Evolutionary conservation across 139 green algal species (phyloP).

Genomic region (Picochlorum sp.): DNA sequence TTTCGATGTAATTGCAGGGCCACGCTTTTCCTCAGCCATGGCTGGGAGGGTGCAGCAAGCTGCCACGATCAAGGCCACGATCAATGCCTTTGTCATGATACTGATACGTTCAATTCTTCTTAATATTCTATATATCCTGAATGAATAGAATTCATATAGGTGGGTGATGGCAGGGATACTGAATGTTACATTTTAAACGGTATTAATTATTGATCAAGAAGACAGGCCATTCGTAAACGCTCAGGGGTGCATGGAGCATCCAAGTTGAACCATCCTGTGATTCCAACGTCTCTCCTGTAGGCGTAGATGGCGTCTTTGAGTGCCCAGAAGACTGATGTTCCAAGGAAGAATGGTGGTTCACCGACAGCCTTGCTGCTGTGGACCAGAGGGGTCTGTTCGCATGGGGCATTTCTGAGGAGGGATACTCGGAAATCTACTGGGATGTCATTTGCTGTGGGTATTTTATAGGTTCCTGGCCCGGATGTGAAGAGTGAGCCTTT

Average conservation of each 20-base stretch:
- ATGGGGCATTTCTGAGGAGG: constrained; percentile 72
- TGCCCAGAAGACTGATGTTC: constrained; percentile 77
- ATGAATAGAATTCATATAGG: no score
- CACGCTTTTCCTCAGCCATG: constrained; percentile 8
- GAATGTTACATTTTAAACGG: not conserved
- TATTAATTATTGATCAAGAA: constrained; percentile 29
- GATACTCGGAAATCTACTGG: constrained; percentile 84
- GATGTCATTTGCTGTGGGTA: constrained; percentile 93
- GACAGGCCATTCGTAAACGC: constrained; percentile 78
- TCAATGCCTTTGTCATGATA: no score
- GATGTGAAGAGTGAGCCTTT: constrained; percentile 74
- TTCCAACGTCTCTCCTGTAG: constrained; percentile 40
- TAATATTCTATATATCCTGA: no score
- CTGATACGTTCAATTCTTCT: no score
- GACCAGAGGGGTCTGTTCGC: constrained; percentile 58
- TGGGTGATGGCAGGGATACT: no score
- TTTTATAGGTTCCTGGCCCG: constrained; percentile 84
- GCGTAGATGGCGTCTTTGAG: constrained; percentile 81
- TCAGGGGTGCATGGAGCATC: constrained; percentile 85
- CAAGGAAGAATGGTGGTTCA: constrained; percentile 91
- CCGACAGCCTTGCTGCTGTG: constrained; percentile 91
- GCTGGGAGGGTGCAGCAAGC: not conserved
- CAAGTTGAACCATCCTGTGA: constrained; percentile 61
- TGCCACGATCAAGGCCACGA: not conserved
- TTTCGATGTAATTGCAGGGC: constrained; percentile 27